Evolutionary conservation across 495 filamentous ascomycete species (phyloP), one percentile per base, ranked within the genome.

Genomic region (Penicillium waksmanii): DNA sequence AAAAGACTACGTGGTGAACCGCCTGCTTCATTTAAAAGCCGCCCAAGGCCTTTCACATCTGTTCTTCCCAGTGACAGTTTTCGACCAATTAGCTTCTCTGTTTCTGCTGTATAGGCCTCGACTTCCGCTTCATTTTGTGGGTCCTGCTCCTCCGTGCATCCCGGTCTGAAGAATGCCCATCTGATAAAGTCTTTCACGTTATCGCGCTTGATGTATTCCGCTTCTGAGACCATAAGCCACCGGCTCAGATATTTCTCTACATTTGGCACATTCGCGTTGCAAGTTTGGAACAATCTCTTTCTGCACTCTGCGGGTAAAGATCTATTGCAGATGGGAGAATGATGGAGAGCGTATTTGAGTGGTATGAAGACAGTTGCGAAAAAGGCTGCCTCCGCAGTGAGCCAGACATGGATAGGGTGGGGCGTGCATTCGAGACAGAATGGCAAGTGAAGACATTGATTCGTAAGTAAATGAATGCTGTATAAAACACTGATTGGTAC

Each of bases 121-220:
- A 51, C 25, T 51, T 51, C 48, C 25, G 12, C 23, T 8, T 51
- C 48, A 34, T 51, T 51, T 8, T 38, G 35, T 15, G 2, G 35
- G 35, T 38, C 35, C 35, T 38, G 35, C 35, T 15, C 4, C 35
- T 7, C 5, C 35, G 12, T 25, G 12, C n/a, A 31, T 31, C 7
- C 47, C 11, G 47, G 47, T 31, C 47, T 17, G 19, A 50, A 50
- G 21, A 50, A 50, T 50, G 47, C 21, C 47, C 47, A 50, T 31
- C 47, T 50, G 47, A 50, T 50, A 50, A 50, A 50, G 21, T 50
- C 47, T 50, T 50, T 50, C 47, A 50, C 47, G 12, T 50, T 50
- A 50, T 50, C 47, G 47, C 47, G 47, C 47, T 50, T 50, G 21
- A 50, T 50, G 19, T 17, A 50, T 13, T 50, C 47, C 12, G 47